Evolutionary conservation across 345 rosid species (phyloP).

Genomic region (Raphanus sativus): DNA sequence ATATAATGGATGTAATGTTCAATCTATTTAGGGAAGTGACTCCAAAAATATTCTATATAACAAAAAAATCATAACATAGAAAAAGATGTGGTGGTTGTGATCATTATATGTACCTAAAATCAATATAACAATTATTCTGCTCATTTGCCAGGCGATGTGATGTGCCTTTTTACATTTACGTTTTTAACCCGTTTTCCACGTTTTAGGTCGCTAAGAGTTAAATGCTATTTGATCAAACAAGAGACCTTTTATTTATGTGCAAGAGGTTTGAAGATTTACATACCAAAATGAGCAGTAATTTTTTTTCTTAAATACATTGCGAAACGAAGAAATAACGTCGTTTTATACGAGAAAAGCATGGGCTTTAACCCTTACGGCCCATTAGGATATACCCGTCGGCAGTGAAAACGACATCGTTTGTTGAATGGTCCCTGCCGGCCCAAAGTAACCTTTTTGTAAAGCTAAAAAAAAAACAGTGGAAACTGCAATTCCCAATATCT

Average conservation of each 20-base stretch:
- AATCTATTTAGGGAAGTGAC: constrained; percentile 13
- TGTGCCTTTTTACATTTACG: not conserved
- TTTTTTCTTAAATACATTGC: not conserved
- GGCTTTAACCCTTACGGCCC: constrained; percentile 26
- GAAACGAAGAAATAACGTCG: not conserved
- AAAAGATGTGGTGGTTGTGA: constrained; percentile 18
- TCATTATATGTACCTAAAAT: constrained; percentile 17
- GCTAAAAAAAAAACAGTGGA: constrained; percentile 27
- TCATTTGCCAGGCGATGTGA: constrained; percentile 2
- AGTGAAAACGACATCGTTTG: constrained; percentile 17
- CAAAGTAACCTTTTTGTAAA: constrained; percentile 15
- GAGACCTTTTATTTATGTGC: no score
- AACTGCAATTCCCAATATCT: constrained; percentile 48
- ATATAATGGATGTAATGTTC: constrained; percentile 13
- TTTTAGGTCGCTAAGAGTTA: not conserved
- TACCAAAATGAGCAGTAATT: not conserved
- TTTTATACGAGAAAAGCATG: not conserved
- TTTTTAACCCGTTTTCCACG: not conserved
- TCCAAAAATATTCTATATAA: not conserved
- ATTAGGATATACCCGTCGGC: constrained; percentile 23
- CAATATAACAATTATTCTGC: constrained; percentile 20
- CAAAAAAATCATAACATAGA: constrained; percentile 2
- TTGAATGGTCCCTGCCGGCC: not conserved
- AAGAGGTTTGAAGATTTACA: not conserved
- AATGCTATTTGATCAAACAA: no score